Conservation (phyloP, 768 basidiomycete species). For the Megacollybia marginata region DNA sequence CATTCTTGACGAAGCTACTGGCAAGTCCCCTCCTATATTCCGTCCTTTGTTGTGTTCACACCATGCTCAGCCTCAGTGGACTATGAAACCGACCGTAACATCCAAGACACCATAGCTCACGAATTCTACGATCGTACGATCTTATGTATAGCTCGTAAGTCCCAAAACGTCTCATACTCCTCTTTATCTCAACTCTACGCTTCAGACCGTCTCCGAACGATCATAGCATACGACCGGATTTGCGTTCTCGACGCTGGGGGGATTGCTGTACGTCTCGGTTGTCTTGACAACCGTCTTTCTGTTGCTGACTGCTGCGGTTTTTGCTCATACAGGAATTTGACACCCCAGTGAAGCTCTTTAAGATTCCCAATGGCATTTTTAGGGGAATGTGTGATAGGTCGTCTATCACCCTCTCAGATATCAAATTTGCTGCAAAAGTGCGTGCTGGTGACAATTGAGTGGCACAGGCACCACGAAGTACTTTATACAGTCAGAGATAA, state of each 20-base stretch:
- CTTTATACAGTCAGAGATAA: too few relatives aligned
- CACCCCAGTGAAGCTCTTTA: slow-evolving; percentile 45
- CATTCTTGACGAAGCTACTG: slow-evolving; percentile 57
- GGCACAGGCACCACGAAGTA: too few relatives aligned
- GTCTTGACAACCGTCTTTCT: neutral
- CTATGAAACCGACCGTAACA: slow-evolving; percentile 57
- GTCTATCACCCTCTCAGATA: too few relatives aligned
- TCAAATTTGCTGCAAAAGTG: too few relatives aligned
- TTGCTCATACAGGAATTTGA: slow-evolving; percentile 41
- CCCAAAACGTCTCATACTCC: neutral
- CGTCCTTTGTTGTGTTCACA: neutral
- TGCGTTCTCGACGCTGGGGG: slow-evolving; percentile 54
- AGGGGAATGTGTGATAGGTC: slow-evolving; percentile 49
- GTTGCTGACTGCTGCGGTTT: neutral
- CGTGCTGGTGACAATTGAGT: too few relatives aligned
- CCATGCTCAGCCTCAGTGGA: slow-evolving; percentile 38
- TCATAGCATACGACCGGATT: slow-evolving; percentile 57
- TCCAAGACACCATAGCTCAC: slow-evolving; percentile 59
- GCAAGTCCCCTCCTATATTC: neutral
- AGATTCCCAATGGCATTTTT: slow-evolving; percentile 44
- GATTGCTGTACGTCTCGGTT: slow-evolving; percentile 31
- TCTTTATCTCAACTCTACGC: neutral
- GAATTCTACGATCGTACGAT: slow-evolving; percentile 49
- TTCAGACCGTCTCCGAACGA: slow-evolving; percentile 53
- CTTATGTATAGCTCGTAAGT: slow-evolving; percentile 53